phyloP scores from a whole-genome alignment of 257 asterid genomes.

The Anisodus acutangulus region DNA sequence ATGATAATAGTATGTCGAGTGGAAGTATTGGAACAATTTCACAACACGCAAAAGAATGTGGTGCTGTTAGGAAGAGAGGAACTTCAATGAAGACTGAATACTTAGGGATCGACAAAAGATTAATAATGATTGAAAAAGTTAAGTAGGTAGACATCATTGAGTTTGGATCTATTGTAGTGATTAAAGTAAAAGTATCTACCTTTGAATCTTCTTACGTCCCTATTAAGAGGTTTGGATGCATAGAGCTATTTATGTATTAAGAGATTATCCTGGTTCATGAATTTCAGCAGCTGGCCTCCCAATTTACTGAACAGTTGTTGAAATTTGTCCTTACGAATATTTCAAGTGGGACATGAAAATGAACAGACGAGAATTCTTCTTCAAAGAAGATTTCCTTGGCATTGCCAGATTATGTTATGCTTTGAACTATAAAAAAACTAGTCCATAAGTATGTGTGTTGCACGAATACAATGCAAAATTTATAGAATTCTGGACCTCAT shows the following conservation, averaged over 20 bases:
- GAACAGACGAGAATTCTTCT: constrained; percentile 22
- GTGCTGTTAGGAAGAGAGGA: neutral
- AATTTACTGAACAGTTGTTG: neutral
- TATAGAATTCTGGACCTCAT: neutral
- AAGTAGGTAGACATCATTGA: neutral
- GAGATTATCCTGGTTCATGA: neutral
- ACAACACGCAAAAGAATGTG: neutral
- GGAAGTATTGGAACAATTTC: neutral
- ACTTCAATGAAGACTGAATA: neutral
- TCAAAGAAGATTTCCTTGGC: neutral
- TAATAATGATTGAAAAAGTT: neutral
- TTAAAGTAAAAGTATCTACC: neutral
- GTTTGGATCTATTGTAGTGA: neutral
- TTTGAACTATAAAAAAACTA: neutral
- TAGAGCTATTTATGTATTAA: neutral
- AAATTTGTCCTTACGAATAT: neutral
- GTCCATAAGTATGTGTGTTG: neutral
- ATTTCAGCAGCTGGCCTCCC: neutral
- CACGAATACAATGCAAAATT: neutral
- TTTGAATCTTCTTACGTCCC: neutral
- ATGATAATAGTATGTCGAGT: neutral
- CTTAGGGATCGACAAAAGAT: neutral
- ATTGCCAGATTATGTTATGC: neutral
- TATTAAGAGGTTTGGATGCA: neutral
- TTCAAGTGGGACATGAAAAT: neutral